Evolutionary conservation across 106 monocot genomes (phyloP).

Genomic region (Platanthera zijinensis): DNA sequence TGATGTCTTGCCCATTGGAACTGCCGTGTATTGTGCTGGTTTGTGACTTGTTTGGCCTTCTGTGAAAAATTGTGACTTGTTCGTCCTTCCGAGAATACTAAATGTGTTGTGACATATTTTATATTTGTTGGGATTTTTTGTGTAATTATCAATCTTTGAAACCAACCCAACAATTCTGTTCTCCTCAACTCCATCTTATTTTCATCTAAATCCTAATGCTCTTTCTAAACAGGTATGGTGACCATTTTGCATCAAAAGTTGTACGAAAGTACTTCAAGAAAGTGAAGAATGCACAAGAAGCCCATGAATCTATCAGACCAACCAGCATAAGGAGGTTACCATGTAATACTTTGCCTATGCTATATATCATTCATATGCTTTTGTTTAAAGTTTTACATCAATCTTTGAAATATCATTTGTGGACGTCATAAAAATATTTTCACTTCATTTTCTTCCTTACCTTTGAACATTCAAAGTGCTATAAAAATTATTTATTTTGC

Average conservation of each 20-base stretch:
- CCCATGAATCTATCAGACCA: slow-evolving; percentile 97
- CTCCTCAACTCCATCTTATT: neutral
- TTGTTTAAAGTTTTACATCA: neutral
- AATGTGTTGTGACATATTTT: too few relatives aligned
- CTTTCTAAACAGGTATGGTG: slow-evolving; percentile 57
- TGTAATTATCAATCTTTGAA: neutral
- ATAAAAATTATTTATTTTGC: neutral
- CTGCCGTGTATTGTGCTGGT: too few relatives aligned
- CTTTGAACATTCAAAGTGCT: neutral
- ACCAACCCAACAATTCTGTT: neutral
- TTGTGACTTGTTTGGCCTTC: too few relatives aligned
- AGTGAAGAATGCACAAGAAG: slow-evolving; percentile 98
- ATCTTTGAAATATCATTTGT: neutral
- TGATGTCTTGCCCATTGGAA: too few relatives aligned
- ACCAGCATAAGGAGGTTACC: slow-evolving; percentile 85
- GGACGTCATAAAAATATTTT: neutral
- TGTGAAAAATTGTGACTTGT: too few relatives aligned
- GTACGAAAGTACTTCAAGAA: slow-evolving; percentile 65
- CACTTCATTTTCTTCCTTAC: neutral
- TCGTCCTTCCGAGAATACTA: too few relatives aligned
- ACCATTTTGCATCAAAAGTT: slow-evolving; percentile 55
- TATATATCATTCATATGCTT: neutral
- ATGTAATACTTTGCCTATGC: slow-evolving; percentile 42
- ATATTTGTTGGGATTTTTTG: too few relatives aligned
- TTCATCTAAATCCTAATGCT: neutral